Base-by-base conservation (phyloP, 176 grass and related monocot species). In the Puya raimondii region DNA sequence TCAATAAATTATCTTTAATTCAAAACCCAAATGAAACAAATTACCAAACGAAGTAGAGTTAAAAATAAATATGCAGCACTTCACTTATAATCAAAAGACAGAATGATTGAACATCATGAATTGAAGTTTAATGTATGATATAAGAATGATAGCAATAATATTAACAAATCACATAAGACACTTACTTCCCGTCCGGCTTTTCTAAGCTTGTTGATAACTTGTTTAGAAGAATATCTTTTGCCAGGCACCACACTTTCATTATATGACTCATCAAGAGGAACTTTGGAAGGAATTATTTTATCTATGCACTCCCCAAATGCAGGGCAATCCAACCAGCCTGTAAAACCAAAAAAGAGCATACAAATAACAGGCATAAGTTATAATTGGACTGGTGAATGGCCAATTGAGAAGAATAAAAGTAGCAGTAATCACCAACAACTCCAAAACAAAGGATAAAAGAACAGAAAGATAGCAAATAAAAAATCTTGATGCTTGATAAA, bases 271-370 rank as follows among this genome's bases (percentile, higher is more conserved):
- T 99, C 90, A 27, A 99, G 95, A 84, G 95, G 95, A 80, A 94
- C 95, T 85, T 99, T 99, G 54, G 95, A 99, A 64, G 95, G 95
- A 69, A 99, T 99, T 56, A 99, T 80, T 83, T 88, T 90, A 68
- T 87, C 87, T 68, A 99, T 99, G 72, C 86, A 88, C 57, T 90
- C 74, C 59, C 95, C 95, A 91, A 91, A 86, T 64, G 87, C 78
- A 53, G 95, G 95, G 65, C 95, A 99, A 47, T 88, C 85, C 80
- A 99, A 74, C 95, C 95, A 99, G 12, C 95, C 95, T 99, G 69
- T 2, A 49, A 77, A 22, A 49, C 49, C 13, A 68, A 85, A 18
- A 67, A 58, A 49, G 52, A 13, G 29, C 47, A 57, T 64, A 69
- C 1, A 67, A 64, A 42, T 79, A 48, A 79, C 12, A 71, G 11